Evolutionary conservation across 1,284 basidiomycete species (phyloP).

Genomic region (Sparassis latifolia): DNA sequence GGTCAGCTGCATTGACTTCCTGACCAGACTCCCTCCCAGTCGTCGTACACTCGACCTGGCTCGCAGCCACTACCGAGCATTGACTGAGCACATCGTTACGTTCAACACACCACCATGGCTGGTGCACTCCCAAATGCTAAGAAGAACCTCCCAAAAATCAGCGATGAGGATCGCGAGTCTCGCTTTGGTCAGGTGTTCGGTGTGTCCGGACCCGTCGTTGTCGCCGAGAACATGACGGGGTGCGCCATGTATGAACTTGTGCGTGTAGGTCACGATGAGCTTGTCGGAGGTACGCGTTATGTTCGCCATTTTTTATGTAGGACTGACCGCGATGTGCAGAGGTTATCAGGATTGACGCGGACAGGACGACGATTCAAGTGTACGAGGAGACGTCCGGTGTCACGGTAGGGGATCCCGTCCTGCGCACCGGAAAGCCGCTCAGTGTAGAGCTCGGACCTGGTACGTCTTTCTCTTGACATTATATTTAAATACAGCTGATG

Average conservation of each 20-base stretch:
- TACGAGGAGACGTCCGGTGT: slow-evolving; percentile 99
- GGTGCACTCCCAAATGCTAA: slow-evolving; percentile 90
- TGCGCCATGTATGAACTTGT: slow-evolving; percentile 97
- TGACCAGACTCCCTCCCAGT: not conserved
- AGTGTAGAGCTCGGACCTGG: slow-evolving; percentile 97
- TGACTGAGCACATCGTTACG: slow-evolving; percentile 1
- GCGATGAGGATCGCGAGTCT: slow-evolving; percentile 86
- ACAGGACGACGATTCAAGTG: slow-evolving; percentile 99
- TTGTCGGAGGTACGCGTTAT: slow-evolving; percentile 77
- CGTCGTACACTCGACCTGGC: not conserved
- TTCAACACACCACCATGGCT: slow-evolving; percentile 52
- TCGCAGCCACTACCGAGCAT: too few species aligned
- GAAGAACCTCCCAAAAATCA: slow-evolving; percentile 78
- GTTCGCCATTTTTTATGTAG: not conserved
- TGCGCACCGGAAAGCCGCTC: slow-evolving; percentile 95
- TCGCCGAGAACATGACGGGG: slow-evolving; percentile 95
- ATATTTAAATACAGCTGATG: not conserved
- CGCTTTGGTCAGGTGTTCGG: slow-evolving; percentile 89
- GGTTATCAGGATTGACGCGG: slow-evolving; percentile 95
- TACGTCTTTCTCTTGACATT: slow-evolving; percentile 20
- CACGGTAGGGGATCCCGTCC: slow-evolving; percentile 95
- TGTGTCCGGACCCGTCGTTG: slow-evolving; percentile 94
- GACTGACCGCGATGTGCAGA: slow-evolving; percentile 40
- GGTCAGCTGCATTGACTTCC: not conserved
- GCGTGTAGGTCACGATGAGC: slow-evolving; percentile 93